Evolutionary conservation across 1,284 basidiomycete genomes (phyloP), one percentile per base, ranked within the genome.

Genomic region (Rhodotorula glutinis): DNA sequence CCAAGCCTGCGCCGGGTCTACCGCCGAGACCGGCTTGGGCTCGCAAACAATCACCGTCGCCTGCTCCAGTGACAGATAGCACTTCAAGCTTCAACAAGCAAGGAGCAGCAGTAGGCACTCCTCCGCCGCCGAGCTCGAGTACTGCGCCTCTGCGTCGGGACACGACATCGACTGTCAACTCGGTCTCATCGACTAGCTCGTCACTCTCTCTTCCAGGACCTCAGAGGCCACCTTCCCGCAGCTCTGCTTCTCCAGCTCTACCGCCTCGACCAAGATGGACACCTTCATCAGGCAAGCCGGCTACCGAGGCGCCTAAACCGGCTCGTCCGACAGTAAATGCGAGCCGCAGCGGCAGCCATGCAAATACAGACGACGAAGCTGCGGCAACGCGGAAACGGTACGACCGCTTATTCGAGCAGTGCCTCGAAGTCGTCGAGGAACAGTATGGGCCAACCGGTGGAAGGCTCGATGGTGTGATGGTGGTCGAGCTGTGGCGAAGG

Each of bases 401-500:
- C 55, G 57, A 62, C 2, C 43, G 44, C 19, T 17, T 69, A 13
- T 72, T 69, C 27, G 53, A 67, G 27, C 56, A 55, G 17, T 63
- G 63, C 19, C 14, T 44, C 10, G 17, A 16, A 3, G 40, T n/a
- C 16, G 33, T 23, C n/a, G 19, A 27, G 7, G 30, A 21, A 17
- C 9, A 17, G 29, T 29, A 9, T 11, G 52, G 52, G 19, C 21
- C 52, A 11, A 38, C 33, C 11, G 56, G 44, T 14, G 55, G 33
- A 23, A 43, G 43, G 55, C 33, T 53, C 14, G 44, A 40, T 30
- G 67, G 49, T 0, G 33, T 16, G 40, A 41, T 65, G 0, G 61
- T 70, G 2, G 49, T 38, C 23, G 53, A 40, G 23, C 27, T 72
- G 16, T 72, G 71, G 71, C 44, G 61, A 43, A 43, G 65, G n/a